These are phyloP conservation scores for Antrodiella citrinella DNA, from an alignment of 768 basidiomycete genomes.

Conservation along the genomic window DNA sequence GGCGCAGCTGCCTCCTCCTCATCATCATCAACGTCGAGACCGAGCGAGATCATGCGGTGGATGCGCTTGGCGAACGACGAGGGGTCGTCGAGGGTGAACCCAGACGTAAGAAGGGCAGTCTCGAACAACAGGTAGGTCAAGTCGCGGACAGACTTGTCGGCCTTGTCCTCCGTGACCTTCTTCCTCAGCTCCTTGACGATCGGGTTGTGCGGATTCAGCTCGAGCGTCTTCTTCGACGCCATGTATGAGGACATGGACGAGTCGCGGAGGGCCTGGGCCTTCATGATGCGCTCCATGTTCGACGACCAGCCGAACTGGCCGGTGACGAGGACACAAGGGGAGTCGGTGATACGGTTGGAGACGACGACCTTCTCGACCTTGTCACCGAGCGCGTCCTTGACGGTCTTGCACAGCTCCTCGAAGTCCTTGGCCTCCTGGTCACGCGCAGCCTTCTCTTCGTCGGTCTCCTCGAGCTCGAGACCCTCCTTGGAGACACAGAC, in stretches of 20 bases:
- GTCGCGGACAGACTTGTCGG: slow-evolving; percentile 97
- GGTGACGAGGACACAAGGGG: slow-evolving; percentile 94
- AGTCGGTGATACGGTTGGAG: slow-evolving; percentile 96
- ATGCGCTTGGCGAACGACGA: slow-evolving; percentile 93
- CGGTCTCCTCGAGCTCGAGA: slow-evolving; percentile 97
- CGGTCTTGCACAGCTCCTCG: slow-evolving; percentile 83
- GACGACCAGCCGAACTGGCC: slow-evolving; percentile 99
- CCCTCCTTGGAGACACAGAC: slow-evolving; percentile 98
- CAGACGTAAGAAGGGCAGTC: slow-evolving; percentile 91
- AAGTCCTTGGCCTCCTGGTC: slow-evolving; percentile 82
- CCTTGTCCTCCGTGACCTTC: slow-evolving; percentile 95
- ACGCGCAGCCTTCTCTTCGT: slow-evolving; percentile 89
- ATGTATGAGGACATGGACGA: slow-evolving; percentile 99
- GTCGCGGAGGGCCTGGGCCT: slow-evolving; percentile 94
- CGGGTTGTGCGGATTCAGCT: slow-evolving; percentile 86
- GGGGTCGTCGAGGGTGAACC: slow-evolving; percentile 94
- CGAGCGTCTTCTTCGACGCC: slow-evolving; percentile 97
- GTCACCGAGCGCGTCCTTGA: slow-evolving; percentile 98
- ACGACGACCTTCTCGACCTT: slow-evolving; percentile 99
- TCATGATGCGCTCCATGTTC: slow-evolving; percentile 99
- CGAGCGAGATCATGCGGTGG: slow-evolving; percentile 93
- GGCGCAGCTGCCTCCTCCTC: slow-evolving; percentile 41
- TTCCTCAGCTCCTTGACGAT: slow-evolving; percentile 95
- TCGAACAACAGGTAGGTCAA: slow-evolving; percentile 94
- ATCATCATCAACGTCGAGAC: slow-evolving; percentile 84